Evolutionary conservation across 345 rosid genomes (phyloP).

Genomic region (Eutrema heterophyllum): DNA sequence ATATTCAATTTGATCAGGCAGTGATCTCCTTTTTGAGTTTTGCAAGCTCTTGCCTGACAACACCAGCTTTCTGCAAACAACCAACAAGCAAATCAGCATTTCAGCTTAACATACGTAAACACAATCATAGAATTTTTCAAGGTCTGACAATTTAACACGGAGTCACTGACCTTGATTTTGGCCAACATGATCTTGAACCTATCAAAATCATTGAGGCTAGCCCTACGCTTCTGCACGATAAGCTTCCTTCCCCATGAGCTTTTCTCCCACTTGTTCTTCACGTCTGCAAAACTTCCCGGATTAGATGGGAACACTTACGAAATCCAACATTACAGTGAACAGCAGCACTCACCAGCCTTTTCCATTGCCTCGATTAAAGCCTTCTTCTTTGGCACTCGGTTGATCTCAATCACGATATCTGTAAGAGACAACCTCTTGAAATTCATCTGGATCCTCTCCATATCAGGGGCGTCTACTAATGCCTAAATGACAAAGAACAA

Average conservation of each 20-base stretch:
- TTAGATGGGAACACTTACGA: background rate
- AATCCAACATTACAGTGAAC: background rate
- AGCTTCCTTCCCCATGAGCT: conserved; percentile 84
- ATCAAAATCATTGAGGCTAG: conserved; percentile 71
- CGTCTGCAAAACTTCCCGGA: conserved; percentile 34
- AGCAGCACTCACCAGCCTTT: conserved; percentile 61
- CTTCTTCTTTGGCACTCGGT: conserved; percentile 79
- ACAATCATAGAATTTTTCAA: background rate
- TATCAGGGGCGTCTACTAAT: conserved; percentile 88
- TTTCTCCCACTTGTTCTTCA: conserved; percentile 75
- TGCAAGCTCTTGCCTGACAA: conserved; percentile 51
- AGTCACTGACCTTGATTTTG: conserved; percentile 64
- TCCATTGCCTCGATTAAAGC: conserved; percentile 84
- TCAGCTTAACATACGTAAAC: background rate
- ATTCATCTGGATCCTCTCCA: conserved; percentile 89
- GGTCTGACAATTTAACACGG: background rate
- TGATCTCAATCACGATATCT: conserved; percentile 75
- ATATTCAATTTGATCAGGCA: conserved; percentile 14
- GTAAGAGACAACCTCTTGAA: conserved; percentile 92
- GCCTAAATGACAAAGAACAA: conserved; percentile 41
- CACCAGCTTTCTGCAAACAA: conserved; percentile 43
- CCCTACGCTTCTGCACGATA: conserved; percentile 65
- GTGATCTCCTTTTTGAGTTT: conserved; percentile 47
- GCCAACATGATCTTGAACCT: conserved; percentile 87
- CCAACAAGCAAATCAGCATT: background rate